A percentile compares a stretch with the other conserved stretches of the same genome.
phyloP scores from a whole-genome alignment of 1,284 basidiomycete genomes.

The Sporisorium exsertum region DNA sequence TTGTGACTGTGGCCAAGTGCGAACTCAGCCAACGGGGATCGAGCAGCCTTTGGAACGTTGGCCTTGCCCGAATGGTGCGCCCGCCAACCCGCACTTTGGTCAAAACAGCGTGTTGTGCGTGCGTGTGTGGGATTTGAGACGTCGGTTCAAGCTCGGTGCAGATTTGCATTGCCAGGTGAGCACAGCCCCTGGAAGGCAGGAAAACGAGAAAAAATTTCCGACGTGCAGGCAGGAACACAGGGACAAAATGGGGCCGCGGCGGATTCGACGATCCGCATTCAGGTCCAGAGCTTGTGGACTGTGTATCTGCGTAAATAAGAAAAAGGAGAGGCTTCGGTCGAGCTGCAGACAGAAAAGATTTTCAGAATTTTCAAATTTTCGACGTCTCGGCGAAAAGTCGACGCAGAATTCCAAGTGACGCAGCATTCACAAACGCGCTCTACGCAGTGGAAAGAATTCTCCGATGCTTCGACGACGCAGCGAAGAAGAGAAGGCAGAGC shows the following conservation, averaged over 20 bases:
- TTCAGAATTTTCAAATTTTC: neutral
- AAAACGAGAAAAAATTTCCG: neutral
- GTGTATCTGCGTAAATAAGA: neutral
- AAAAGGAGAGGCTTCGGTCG: slow-evolving; percentile 3
- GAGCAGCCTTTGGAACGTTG: too few relatives aligned
- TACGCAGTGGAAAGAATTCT: neutral
- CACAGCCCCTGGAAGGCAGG: neutral
- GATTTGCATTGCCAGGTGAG: neutral
- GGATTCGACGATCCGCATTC: neutral
- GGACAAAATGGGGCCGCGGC: neutral
- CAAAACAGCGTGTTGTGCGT: neutral
- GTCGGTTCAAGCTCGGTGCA: slow-evolving; percentile 7
- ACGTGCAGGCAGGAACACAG: slow-evolving; percentile 1
- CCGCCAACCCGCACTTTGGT: neutral
- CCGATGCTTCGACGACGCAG: too few relatives aligned
- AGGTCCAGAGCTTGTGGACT: neutral
- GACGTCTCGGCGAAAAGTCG: neutral
- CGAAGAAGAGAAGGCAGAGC: too few relatives aligned
- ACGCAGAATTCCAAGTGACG: neutral
- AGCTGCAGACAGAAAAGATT: neutral
- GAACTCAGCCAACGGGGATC: too few relatives aligned
- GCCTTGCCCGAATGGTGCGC: too few relatives aligned
- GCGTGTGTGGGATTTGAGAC: neutral
- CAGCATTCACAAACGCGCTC: neutral
- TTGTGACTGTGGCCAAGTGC: too few relatives aligned